Conservation (phyloP, 2,329 filamentous ascomycete genomes). For the Phoma sp. region DNA sequence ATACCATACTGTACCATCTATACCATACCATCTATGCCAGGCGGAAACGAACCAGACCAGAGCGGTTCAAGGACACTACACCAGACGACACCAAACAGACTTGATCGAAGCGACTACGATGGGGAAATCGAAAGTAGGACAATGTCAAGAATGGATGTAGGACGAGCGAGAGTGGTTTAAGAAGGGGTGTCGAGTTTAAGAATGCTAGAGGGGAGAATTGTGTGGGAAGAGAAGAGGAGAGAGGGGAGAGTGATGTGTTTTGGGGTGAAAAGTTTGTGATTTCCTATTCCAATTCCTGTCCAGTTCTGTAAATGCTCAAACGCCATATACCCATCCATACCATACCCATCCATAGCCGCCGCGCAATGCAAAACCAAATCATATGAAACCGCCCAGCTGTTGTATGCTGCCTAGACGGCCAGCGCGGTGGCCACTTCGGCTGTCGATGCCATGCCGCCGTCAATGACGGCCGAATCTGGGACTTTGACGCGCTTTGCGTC, state of each 20-base stretch:
- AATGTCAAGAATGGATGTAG: no score
- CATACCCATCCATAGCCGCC: not conserved
- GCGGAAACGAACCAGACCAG: no score
- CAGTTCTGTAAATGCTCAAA: conserved; percentile 24
- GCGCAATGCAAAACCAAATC: conserved; percentile 15
- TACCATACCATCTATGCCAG: no score
- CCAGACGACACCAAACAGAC: no score
- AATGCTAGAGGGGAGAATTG: no score
- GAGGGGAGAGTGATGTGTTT: not conserved
- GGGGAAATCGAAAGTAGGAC: no score
- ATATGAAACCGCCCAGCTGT: not conserved
- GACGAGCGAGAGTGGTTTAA: no score
- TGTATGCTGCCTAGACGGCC: conserved; percentile 4
- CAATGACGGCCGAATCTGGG: conserved; percentile 19
- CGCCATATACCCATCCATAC: conserved; percentile 1
- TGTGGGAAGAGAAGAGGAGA: not conserved
- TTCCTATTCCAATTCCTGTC: not conserved
- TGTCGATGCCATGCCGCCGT: conserved; percentile 9
- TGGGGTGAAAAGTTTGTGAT: not conserved
- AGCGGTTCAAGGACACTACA: no score
- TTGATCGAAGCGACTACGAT: no score
- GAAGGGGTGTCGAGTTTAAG: no score
- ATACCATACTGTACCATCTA: no score
- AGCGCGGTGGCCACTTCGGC: conserved; percentile 23
- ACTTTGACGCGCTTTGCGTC: conserved; percentile 39